Evolutionary conservation across 2,329 filamentous ascomycete species (phyloP), one percentile per base, ranked within the genome.

Genomic region (Septoria petroselini): DNA sequence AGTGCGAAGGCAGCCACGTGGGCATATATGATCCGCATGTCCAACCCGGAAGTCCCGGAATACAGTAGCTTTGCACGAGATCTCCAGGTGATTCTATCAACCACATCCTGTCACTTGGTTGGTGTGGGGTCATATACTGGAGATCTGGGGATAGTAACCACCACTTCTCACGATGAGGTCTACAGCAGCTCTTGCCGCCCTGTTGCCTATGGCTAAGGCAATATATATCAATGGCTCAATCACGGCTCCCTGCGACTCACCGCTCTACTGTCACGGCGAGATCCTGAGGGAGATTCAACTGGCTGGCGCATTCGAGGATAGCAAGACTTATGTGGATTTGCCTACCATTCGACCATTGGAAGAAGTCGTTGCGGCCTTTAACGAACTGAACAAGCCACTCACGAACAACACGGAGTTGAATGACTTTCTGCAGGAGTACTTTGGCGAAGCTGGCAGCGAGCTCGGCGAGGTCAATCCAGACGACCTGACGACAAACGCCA

Each of bases 321-420:
- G 82, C 52, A 86, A 86, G 73, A 85, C 82, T 1, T 86, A 85
- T 63, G 83, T 86, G 35, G 83, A 86, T 54, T 65, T 70, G 52
- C 83, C 83, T 0, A 84, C 82, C 2, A 78, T 74, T 33, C 75
- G 71, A 34, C 76, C 82, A 1, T 64, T 85, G 14, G 68, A 78
- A 19, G 76, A 85, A 54, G 82, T 86, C 27, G 70, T 83, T 40
- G 75, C 73, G 3, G 82, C 82, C 1, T 86, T 84, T 60, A 70
- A 76, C 51, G 73, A 77, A 40, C 75, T 86, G 6, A 63, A 72
- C 9, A 80, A 81, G 63, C 83, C 83, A 3, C 69, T 86, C 25
- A 72, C 68, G 57, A 86, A 86, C 67, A 79, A 84, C 62, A 78
- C 80, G 5, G 80, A 76, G 30, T 75, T 86, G 18, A 73, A 81